Evolutionary conservation across 331 rosid genomes (phyloP).

Genomic region (Acacia pycnantha): DNA sequence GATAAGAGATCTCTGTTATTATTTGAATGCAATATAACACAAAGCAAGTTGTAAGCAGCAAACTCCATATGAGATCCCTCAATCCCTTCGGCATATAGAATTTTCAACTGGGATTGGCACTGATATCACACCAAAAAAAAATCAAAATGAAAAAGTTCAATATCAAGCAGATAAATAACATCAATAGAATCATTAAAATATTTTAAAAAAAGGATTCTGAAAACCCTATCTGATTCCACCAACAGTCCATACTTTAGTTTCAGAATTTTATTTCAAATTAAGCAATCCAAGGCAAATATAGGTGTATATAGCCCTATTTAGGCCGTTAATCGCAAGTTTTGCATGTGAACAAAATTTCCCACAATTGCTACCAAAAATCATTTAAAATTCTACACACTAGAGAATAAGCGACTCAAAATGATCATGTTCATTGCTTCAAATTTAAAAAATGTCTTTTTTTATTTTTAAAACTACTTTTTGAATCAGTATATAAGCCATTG

Average conservation of each 20-base stretch:
- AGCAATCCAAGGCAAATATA: background rate
- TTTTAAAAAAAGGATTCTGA: background rate
- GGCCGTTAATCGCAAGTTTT: background rate
- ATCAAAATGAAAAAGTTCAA: slow-evolving; percentile 15
- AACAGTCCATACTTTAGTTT: background rate
- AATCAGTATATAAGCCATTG: slow-evolving; percentile 2
- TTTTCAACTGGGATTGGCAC: slow-evolving; percentile 90
- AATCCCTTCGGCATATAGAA: slow-evolving; percentile 88
- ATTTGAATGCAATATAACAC: slow-evolving; percentile 88
- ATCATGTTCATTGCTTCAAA: background rate
- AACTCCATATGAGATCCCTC: slow-evolving; percentile 91
- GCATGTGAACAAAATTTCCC: background rate
- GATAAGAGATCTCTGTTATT: slow-evolving; percentile 86
- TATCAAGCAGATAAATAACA: background rate
- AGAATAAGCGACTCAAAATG: background rate
- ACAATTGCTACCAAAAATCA: slow-evolving; percentile 11
- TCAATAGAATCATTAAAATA: background rate
- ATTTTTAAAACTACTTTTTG: slow-evolving; percentile 5
- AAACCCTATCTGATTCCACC: background rate
- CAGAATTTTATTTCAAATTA: background rate
- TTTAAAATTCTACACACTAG: slow-evolving; percentile 10
- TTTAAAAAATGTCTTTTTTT: background rate
- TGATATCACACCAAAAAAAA: slow-evolving; percentile 40
- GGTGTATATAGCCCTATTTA: background rate
- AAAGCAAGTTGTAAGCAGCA: slow-evolving; percentile 94